Conservation (phyloP, 345 rosid genomes). For the Eutrema heterophyllum region DNA sequence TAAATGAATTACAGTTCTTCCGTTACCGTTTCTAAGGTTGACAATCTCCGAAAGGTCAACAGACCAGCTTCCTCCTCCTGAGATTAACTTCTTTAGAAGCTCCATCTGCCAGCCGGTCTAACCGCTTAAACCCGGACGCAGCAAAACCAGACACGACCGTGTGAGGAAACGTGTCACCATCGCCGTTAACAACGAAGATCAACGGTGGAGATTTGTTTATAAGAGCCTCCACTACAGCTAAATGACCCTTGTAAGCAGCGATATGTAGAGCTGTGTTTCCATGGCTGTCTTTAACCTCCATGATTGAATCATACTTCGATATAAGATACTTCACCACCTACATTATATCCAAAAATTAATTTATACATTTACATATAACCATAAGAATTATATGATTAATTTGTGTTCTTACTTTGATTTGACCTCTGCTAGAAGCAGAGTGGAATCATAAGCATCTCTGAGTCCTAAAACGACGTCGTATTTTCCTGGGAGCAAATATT, state of each 20-base stretch:
- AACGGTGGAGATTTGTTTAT: constrained; percentile 46
- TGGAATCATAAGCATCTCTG: constrained; percentile 73
- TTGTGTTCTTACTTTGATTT: constrained; percentile 55
- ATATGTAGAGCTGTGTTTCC: constrained; percentile 85
- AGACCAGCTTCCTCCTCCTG: constrained; percentile 26
- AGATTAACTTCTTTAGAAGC: constrained; percentile 53
- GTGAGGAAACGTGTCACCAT: constrained; percentile 88
- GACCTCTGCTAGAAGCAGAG: constrained; percentile 80
- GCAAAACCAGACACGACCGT: constrained; percentile 77
- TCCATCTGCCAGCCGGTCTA: constrained; percentile 70
- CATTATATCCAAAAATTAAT: background rate
- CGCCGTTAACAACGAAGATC: constrained; percentile 38
- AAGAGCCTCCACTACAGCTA: constrained; percentile 51
- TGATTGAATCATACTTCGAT: constrained; percentile 41
- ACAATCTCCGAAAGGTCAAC: constrained; percentile 43
- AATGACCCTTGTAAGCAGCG: constrained; percentile 76
- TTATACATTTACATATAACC: background rate
- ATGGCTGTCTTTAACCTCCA: constrained; percentile 46
- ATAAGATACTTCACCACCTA: constrained; percentile 72
- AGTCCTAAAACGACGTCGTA: constrained; percentile 41
- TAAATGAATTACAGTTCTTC: constrained; percentile 75
- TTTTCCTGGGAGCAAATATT: constrained; percentile 37
- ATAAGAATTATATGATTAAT: background rate
- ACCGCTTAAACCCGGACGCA: constrained; percentile 66
- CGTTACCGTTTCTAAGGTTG: constrained; percentile 60